Evolutionary conservation across 495 filamentous ascomycete genomes (phyloP).

Genomic region (Lentithecium fluviatile): DNA sequence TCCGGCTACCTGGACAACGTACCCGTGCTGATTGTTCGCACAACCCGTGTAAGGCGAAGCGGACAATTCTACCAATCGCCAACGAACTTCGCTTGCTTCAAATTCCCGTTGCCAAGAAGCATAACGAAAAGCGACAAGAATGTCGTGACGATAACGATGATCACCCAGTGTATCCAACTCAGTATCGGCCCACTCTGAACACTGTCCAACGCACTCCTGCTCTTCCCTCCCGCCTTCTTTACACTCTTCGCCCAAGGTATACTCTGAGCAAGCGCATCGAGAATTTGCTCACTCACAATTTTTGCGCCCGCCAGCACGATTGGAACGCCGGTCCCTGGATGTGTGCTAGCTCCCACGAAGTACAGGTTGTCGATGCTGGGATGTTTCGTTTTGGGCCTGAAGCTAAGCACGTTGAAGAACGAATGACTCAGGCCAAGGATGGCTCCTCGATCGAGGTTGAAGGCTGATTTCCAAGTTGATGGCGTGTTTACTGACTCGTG

Average conservation of each 20-base stretch:
- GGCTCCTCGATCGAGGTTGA: constrained; percentile 69
- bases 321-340: constrained; percentile 72
- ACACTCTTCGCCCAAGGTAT: constrained; percentile 46
- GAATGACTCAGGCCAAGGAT: constrained; percentile 66
- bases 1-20: too few relatives aligned
- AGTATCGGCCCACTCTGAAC: constrained; percentile 12
- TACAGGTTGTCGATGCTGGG: constrained; percentile 51
- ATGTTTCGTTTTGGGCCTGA: constrained; percentile 60
- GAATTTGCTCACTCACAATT: constrained; percentile 59
- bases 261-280: constrained; percentile 44
- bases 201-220: constrained; percentile 39
- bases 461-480: constrained; percentile 56
- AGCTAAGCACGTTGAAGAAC: constrained; percentile 70
- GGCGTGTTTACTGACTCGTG: constrained; percentile 64
- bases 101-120: background rate
- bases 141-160: background rate
- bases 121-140: background rate
- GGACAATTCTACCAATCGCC: constrained; percentile 13
- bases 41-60: too few relatives aligned
- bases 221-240: constrained; percentile 21
- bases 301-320: constrained; percentile 64
- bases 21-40: too few relatives aligned
- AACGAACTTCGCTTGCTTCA: background rate
- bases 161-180: background rate
- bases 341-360: constrained; percentile 69